Base-by-base conservation (phyloP, 192 early-diverging fungal genomes). In the Podila verticillata region DNA sequence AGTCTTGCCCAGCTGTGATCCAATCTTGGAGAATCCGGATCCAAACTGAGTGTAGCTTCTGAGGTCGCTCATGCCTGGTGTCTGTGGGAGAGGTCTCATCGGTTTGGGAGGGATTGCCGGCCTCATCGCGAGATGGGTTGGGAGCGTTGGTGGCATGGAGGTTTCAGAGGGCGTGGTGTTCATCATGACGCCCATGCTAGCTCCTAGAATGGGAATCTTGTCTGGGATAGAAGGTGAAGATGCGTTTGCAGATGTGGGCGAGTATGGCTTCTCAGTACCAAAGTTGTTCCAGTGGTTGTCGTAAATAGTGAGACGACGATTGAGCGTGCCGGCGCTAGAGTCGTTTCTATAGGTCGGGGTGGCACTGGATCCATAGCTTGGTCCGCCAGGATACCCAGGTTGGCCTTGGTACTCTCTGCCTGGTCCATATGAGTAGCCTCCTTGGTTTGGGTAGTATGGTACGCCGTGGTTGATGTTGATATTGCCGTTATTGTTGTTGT, bases 1-100 rank as follows among this genome's bases (percentile, higher is more conserved):
- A 0, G 92, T 91, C 9, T 87, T 87, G 15, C 92, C 93, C 57
- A 90, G 89, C 30, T 84, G 83, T 0, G 87, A 78, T n/a, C 88
- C 65, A 44, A 80, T 70, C 49, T 74, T 74, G 36, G 72, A 84
- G 32, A 79, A 84, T 0, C 73, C 51, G 13, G 81, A 68, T 54
- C 73, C 61, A 62, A 72, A 77, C 54, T 77, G 57, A 22, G 82
- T 83, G 49, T 72, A 78, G 22, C 71, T 60, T 54, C 61, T 69
- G 48, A 79, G 63, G 17, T 75, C 71, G 39, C 73, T 74, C 75
- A 73, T 79, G 10, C 66, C 72, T 24, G 68, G 81, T 5, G 68
- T 48, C 24, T 68, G 63, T 26, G 87, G 85, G 17, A 85, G 68
- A 2, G 85, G 85, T 24, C 84, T 48, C 61, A 64, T 82, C 15